Conservation (phyloP, 768 basidiomycete genomes). For the Gyrodon lividus region DNA sequence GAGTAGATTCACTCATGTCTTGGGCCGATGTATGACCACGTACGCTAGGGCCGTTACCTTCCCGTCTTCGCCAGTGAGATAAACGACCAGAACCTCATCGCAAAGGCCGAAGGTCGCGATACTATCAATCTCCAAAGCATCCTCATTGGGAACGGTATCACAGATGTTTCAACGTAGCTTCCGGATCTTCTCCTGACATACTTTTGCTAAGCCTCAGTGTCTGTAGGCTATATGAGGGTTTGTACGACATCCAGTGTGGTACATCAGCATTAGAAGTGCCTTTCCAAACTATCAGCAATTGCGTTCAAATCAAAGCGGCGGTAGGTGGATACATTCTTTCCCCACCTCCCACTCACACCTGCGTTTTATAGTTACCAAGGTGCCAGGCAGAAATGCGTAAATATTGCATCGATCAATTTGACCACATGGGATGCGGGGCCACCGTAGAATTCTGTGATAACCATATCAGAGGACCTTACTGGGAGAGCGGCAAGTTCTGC, state of each 20-base stretch:
- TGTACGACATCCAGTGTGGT: constrained; percentile 53
- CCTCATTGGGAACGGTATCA: constrained; percentile 75
- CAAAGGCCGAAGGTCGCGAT: constrained; percentile 48
- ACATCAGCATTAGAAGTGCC: constrained; percentile 50
- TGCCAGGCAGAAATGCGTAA: constrained; percentile 59
- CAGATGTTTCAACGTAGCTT: constrained; percentile 49
- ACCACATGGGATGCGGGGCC: constrained; percentile 64
- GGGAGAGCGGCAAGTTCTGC: constrained; percentile 33
- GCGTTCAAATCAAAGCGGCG: constrained; percentile 51
- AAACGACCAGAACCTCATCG: constrained; percentile 64
- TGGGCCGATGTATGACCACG: neutral
- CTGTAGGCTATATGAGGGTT: constrained; percentile 37
- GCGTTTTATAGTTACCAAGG: constrained; percentile 53
- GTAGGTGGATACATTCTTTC: constrained; percentile 34
- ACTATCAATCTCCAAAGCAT: constrained; percentile 67
- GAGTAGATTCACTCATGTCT: constrained; percentile 19
- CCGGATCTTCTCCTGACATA: neutral
- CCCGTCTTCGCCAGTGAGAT: constrained; percentile 77
- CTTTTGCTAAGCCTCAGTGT: neutral
- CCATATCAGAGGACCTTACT: constrained; percentile 46
- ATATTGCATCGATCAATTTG: constrained; percentile 62
- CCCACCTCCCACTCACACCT: constrained; percentile 1
- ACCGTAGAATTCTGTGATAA: constrained; percentile 64
- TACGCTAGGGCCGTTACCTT: constrained; percentile 61
- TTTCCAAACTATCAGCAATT: constrained; percentile 42